Evolutionary conservation across 2,329 filamentous ascomycete genomes (phyloP).

Genomic region (Penicillium sp.): DNA sequence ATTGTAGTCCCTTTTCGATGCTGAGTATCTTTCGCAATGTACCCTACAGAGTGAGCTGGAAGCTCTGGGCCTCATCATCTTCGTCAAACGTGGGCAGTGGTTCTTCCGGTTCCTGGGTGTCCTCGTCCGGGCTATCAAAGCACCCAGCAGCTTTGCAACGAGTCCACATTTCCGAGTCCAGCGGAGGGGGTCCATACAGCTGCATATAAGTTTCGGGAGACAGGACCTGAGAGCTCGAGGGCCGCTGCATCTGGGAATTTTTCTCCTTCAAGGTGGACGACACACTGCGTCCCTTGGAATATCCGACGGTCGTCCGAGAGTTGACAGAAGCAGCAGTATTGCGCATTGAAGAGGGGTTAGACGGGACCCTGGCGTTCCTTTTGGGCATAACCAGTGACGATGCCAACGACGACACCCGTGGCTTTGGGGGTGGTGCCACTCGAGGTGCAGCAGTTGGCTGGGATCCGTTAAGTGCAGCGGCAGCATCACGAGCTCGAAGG

Average conservation of each 20-base stretch:
- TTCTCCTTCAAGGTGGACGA: constrained; percentile 32
- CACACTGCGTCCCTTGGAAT: constrained; percentile 67
- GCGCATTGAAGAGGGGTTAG: constrained; percentile 54
- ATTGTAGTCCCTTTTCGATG: constrained; percentile 3
- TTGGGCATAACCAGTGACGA: constrained; percentile 34
- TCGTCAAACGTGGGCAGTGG: constrained; percentile 34
- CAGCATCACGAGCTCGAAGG: constrained; percentile 41
- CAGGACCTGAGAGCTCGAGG: constrained; percentile 27
- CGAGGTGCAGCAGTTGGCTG: constrained; percentile 34
- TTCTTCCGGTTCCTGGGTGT: constrained; percentile 25
- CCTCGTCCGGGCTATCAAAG: constrained; percentile 30
- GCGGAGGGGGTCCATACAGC: constrained; percentile 41
- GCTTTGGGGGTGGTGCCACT: constrained; percentile 32
- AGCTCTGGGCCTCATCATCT: constrained; percentile 40
- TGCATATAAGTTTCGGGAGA: constrained; percentile 44
- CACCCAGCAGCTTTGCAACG: constrained; percentile 39
- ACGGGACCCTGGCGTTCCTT: constrained; percentile 47
- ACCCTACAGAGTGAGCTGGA: constrained; percentile 39
- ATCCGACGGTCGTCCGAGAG: constrained; percentile 80
- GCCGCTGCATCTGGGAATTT: constrained; percentile 19
- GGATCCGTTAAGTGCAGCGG: constrained; percentile 35
- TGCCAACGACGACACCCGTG: constrained; percentile 33
- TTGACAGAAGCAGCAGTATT: constrained; percentile 62
- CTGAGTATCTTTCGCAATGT: not conserved
- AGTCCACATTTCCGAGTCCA: constrained; percentile 45